Evolutionary conservation across 108 stramenopile genomes (phyloP), one percentile per base, ranked within the genome.

Genomic region (Aurantiochytrium sp.): DNA sequence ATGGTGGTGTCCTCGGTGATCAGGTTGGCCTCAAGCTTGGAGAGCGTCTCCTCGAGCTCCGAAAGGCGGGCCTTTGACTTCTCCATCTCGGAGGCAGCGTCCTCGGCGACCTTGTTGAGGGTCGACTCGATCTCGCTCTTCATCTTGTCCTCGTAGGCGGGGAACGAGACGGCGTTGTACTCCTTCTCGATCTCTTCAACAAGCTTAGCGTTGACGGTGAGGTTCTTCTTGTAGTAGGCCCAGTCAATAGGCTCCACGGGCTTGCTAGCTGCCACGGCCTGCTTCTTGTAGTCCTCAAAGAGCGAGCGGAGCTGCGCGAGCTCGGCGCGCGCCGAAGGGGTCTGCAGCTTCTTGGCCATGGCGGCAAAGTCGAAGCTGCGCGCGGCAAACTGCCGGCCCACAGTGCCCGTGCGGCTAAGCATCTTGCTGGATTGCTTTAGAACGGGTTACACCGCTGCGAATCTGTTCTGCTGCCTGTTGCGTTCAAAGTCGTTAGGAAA

Each of bases 1-100:
- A 83, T 16, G 51, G 76, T 83, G 76, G 76, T 83, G 12, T 47
- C 76, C 76, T 83, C 76, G 76, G 76, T 83, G 51, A 28, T 83
- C 23, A 10, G 0, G 76, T 47, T 83, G 45, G 49, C 76, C 76
- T 83, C 76, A 45, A 83, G 76, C 76, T 83, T 53, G 51, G 76
- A 43, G 28, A 83, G 76, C 18, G 1, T 14, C 49, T 47, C 23
- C 76, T 83, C 76, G 76, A 83, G 76, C 76, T 83, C 76, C 8
- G 76, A 10, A 23, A 53, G 23, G 23, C 76, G 76, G 5, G 19
- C 49, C 76, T 83, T 53, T 6, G 76, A 83, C 49, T 55, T 83
- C 49, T 53, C 76, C 18, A 83, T 83, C 76, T 53, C 10, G 6
- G 12, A 12, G 49, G 45, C 2, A 16, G 76, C 76, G 19, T 53